Base-by-base conservation (phyloP, 176 grass and related monocot genomes). In the Pontederia crassipes region DNA sequence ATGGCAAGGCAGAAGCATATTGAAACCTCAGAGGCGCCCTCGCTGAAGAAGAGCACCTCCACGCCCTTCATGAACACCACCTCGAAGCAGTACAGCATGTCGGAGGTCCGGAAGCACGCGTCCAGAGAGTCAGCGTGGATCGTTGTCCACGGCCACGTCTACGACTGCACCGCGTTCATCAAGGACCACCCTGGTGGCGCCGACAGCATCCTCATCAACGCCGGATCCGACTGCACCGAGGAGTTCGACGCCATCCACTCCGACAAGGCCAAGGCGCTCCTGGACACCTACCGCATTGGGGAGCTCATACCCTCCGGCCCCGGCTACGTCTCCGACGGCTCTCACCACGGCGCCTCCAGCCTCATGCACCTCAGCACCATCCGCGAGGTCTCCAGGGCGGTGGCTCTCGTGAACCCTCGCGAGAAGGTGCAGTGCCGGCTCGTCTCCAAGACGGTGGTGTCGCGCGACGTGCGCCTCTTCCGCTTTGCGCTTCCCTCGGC, bases 191-290 rank as follows among this genome's bases (percentile, higher is more conserved):
- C 89, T 0, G 85, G 85, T 49, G 89, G 89, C 47, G 79, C 66
- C 45, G 89, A 95, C 53, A 89, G 85, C 70, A 95, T 95, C 77
- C 76, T 95, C 57, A 78, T 95, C 76, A 89, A 89, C 69, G 82
- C 89, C 15, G 89, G 89, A n/a, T 71, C 71, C 8, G 89, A 95
- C 62, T 95, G 85, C 76, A 86, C 85, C 46, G 89, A 89, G 65
- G 89, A 89, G 71, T 95, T 95, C 46, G 89, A 89, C 28, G 75
- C 85, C 66, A 95, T 95, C 71, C 89, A 95, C 53, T 95, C 89
- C 29, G 79, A 80, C 71, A 89, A 81, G 74, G 89, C 89, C 3
- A 67, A 60, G 0, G 67, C 28, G 0, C 65, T 89, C 48, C 82
- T 95, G 46, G 79, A 71, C 49, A 62, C 55, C 27, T 95, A 95